Percentiles rank a stretch among this genome's conserved stretches.
Conservation (phyloP, 2,329 filamentous ascomycete genomes). For the Thelonectria rubi region DNA sequence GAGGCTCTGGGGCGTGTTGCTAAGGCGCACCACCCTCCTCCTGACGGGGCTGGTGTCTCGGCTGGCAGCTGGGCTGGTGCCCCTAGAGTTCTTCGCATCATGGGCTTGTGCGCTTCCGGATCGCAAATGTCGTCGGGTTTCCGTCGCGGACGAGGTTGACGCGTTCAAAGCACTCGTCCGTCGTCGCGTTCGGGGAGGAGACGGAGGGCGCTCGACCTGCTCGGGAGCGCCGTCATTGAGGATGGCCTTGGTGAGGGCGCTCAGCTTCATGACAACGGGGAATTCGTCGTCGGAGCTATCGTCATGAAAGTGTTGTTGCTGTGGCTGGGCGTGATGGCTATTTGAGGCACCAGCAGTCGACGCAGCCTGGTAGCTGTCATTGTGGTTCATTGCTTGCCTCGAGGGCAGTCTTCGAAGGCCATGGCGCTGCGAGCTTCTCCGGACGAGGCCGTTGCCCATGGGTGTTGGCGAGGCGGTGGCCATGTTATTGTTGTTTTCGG, state of each 20-base stretch:
- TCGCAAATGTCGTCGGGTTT: conserved; percentile 57
- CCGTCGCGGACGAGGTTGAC: conserved; percentile 54
- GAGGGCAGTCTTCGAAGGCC: conserved; percentile 61
- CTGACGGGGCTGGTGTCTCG: conserved; percentile 62
- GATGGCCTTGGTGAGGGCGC: conserved; percentile 88
- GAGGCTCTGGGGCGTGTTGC: conserved; percentile 58
- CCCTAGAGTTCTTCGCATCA: conserved; percentile 51
- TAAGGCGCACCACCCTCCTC: conserved; percentile 67
- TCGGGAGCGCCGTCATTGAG: conserved; percentile 70
- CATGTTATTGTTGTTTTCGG: conserved; percentile 50
- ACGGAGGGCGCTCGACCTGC: conserved; percentile 50
- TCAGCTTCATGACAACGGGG: conserved; percentile 90
- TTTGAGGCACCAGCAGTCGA: conserved; percentile 41
- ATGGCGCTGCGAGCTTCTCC: conserved; percentile 66
- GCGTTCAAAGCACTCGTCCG: conserved; percentile 58
- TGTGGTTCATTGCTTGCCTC: conserved; percentile 55
- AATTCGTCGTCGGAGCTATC: conserved; percentile 97
- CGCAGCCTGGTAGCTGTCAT: conserved; percentile 55
- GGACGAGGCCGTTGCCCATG: conserved; percentile 57
- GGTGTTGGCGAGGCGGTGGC: conserved; percentile 66
- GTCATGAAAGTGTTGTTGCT: conserved; percentile 64
- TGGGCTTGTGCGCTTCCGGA: conserved; percentile 57
- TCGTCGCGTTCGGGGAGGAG: conserved; percentile 59
- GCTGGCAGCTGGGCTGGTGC: conserved; percentile 56
- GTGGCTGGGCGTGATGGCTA: conserved; percentile 54